A percentile compares a stretch with the other conserved stretches of the same genome.
phyloP scores from a whole-genome alignment of 2,329 filamentous ascomycete genomes.

The Colletotrichum shisoi region DNA sequence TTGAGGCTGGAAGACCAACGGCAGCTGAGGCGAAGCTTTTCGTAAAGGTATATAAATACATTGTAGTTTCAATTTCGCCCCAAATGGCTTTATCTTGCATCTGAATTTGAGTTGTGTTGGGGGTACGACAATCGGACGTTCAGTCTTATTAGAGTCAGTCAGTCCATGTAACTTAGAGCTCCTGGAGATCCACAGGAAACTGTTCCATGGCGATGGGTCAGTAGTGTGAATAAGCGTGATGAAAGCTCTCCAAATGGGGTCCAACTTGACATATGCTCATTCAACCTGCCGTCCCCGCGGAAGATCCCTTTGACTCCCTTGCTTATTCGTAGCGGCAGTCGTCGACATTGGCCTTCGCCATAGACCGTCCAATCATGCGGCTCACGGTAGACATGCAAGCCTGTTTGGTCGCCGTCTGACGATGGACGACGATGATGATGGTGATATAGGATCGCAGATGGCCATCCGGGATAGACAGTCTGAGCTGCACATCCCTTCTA shows the following conservation, averaged over 20 bases:
- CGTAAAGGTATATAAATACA: no score
- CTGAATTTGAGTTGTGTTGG: neutral
- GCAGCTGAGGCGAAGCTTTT: neutral
- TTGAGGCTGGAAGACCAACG: slow-evolving; percentile 3
- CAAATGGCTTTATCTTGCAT: neutral
- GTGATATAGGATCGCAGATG: slow-evolving; percentile 30
- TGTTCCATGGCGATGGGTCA: slow-evolving; percentile 1
- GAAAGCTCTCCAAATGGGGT: neutral
- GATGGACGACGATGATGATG: neutral
- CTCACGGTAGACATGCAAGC: neutral
- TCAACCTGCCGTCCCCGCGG: slow-evolving; percentile 15
- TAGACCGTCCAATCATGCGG: neutral
- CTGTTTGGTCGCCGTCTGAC: neutral
- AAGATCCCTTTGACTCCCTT: slow-evolving; percentile 1
- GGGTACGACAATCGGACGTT: neutral
- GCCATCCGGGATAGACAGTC: slow-evolving; percentile 20
- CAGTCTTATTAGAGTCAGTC: neutral
- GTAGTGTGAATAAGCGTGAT: neutral
- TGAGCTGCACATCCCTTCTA: slow-evolving; percentile 16
- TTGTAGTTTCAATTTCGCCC: neutral
- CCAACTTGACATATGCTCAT: neutral
- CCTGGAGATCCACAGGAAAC: neutral
- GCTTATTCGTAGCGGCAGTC: slow-evolving; percentile 6
- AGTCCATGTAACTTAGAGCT: no score
- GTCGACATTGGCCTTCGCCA: neutral